Base-by-base conservation (phyloP, 2,329 filamentous ascomycete species). In the Bertia moriformis region DNA sequence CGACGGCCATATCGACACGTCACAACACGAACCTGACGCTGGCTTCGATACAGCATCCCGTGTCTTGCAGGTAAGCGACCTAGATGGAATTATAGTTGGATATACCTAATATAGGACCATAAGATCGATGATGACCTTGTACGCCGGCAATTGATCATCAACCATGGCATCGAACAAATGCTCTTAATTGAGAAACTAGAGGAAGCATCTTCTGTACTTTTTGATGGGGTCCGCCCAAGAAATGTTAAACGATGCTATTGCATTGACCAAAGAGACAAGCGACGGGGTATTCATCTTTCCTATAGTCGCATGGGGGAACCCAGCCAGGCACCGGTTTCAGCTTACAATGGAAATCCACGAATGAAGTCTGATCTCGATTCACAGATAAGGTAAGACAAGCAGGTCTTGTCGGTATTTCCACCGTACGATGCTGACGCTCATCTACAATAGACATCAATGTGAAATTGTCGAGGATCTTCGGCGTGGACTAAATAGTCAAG, bases 81-180 rank as follows among this genome's bases (percentile, higher is more conserved):
- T 7, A 18, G 10, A 14, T 35, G 24, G n/a, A 29, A 29, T 29
- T 29, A 18, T 10, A 17, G 32, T 7, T 7, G 15, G 12, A 7
- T 7, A 14, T 35, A 7, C 17, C 32, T 35, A 17, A 35, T 15
- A 7, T 35, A 10, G 24, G n/a, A 29, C 10, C n/a, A 10, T 35
- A 7, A 35, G 32, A 35, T 82, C 41, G 70, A 76, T 32, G 66
- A 76, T 45, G 62, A 74, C 39, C 53, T 70, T 35, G 72, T 79
- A 27, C 68, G 65, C 27, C 73, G 74, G 39, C 66, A 71, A 30
- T 56, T 81, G 33, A 71, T 82, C 47, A 77, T 81, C 44, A 69
- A 70, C 39, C 65, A 78, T 44, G 50, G 54, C 3, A 70, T 79
- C 36, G 77, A 82, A 38, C 73, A 81, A 50, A 69, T 67, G 39